Conservation (phyloP, 345 rosid species). For the Boechera divaricarpa region DNA sequence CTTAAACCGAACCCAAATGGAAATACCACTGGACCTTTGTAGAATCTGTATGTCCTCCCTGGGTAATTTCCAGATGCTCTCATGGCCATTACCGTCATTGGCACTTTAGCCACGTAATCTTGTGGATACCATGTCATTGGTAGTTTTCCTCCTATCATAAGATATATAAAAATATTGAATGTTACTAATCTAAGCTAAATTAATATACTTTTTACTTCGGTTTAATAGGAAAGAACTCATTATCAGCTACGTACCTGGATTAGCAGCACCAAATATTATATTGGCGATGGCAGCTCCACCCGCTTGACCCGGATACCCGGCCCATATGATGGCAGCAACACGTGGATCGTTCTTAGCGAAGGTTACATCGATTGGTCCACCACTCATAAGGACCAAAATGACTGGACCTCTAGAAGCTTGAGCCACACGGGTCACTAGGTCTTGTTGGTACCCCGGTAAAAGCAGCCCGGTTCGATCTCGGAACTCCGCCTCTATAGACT, state of each 20-base stretch:
- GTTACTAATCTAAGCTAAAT: neutral
- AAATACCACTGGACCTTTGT: conserved; percentile 86
- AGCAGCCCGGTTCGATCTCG: conserved; percentile 70
- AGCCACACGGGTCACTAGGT: conserved; percentile 77
- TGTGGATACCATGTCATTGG: conserved; percentile 98
- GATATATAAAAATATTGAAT: neutral
- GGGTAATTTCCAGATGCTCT: conserved; percentile 69
- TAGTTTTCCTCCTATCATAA: conserved; percentile 73
- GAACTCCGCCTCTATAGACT: conserved; percentile 79
- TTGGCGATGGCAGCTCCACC: conserved; percentile 92
- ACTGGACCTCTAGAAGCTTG: conserved; percentile 72
- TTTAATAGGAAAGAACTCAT: neutral
- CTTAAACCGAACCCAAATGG: conserved; percentile 85
- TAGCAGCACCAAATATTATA: conserved; percentile 70
- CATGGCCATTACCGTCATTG: conserved; percentile 93
- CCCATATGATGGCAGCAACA: conserved; percentile 84
- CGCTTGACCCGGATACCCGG: conserved; percentile 98
- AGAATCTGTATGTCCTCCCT: conserved; percentile 92
- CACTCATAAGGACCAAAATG: conserved; percentile 73
- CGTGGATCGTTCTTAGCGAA: conserved; percentile 87
- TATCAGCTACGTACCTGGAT: conserved; percentile 59
- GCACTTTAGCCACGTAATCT: conserved; percentile 66
- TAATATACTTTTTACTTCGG: neutral
- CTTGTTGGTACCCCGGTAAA: conserved; percentile 79
- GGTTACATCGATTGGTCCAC: conserved; percentile 84